Base-by-base conservation (phyloP, 2,329 filamentous ascomycete species). In the Raffaelea deltoideospora region DNA sequence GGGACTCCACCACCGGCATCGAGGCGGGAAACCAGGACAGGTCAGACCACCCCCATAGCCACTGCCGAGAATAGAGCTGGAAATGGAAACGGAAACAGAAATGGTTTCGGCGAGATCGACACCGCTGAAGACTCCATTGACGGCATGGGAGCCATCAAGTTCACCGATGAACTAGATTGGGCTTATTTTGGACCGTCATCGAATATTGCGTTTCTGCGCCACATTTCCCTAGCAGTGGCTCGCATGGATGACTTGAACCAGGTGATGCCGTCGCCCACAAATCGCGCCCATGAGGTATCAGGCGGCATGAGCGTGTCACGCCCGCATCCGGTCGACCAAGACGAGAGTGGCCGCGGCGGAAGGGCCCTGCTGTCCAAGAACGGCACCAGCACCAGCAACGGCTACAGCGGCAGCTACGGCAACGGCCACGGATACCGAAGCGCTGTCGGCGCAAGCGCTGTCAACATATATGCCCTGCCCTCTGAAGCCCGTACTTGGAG, bases 121-220 rank as follows among this genome's bases (percentile, higher is more conserved):
- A 31, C 32, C 19, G 11, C 37, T 19, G 38, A 40, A 5, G 39
- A 44, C 33, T 35, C 43, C 3, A 46, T 41, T 2, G 48, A 50
- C 37, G 46, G 47, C 5, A 43, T 50, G 17, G 47, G 46, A 5
- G 37, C 47, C 8, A 44, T 48, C 19, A 38, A 43, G n/a, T 48
- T 49, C 18, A 41, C 39, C 7, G 42, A 44, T 28, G 42, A 45
- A 30, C 36, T 45, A n/a, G 42, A 47, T 27, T 47, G 36, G 15
- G 41, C 37, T 2, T 49, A 45, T 15, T 49, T 47, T 37, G 47
- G 47, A 3, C 47, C 48, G 1, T 47, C 46, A 8, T 49, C 47
- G 14, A 50, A 50, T 22, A 50, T 49, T 13, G 47, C 48, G 8
- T 49, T 50, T n/a, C 35, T 41, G n/a, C 46, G 47, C 0, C 41